phyloP scores from a whole-genome alignment of 805 yeast species.

The Wickerhamiella kurtzmanii region DNA sequence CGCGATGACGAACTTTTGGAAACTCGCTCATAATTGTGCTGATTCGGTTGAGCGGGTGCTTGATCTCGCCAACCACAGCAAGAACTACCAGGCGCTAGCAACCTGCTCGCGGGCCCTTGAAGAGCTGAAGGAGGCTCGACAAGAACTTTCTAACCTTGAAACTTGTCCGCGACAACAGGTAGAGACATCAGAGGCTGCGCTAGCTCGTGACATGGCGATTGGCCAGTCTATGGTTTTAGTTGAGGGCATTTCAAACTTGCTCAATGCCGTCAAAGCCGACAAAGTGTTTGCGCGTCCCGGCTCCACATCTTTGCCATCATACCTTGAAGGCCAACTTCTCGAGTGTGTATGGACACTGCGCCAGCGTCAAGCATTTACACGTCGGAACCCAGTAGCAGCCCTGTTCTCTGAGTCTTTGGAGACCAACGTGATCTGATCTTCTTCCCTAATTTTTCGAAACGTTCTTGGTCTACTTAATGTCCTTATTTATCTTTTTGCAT shows the following conservation, averaged over 20 bases:
- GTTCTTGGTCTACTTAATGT: background rate
- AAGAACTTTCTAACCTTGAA: background rate
- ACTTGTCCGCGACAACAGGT: background rate
- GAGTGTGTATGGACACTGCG: constrained; percentile 5
- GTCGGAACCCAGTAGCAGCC: constrained; percentile 7
- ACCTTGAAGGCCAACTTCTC: background rate
- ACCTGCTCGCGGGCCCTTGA: background rate
- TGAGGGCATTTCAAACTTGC: background rate
- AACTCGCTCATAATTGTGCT: background rate
- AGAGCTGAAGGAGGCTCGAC: background rate
- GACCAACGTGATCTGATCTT: constrained; percentile 6
- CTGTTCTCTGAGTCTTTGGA: constrained; percentile 6
- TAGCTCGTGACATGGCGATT: background rate
- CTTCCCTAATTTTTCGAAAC: no score
- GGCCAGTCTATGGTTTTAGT: background rate
- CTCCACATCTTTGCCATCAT: background rate
- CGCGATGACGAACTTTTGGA: background rate
- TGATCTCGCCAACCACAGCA: background rate
- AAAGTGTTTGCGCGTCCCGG: no score
- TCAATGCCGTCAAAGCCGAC: background rate
- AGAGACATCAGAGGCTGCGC: background rate
- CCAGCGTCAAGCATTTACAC: constrained; percentile 4
- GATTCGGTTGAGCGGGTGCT: background rate
- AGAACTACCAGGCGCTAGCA: background rate
- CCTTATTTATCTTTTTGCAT: background rate